Base-by-base conservation (phyloP, 2,329 filamentous ascomycete genomes). In the Penicillium sp. region DNA sequence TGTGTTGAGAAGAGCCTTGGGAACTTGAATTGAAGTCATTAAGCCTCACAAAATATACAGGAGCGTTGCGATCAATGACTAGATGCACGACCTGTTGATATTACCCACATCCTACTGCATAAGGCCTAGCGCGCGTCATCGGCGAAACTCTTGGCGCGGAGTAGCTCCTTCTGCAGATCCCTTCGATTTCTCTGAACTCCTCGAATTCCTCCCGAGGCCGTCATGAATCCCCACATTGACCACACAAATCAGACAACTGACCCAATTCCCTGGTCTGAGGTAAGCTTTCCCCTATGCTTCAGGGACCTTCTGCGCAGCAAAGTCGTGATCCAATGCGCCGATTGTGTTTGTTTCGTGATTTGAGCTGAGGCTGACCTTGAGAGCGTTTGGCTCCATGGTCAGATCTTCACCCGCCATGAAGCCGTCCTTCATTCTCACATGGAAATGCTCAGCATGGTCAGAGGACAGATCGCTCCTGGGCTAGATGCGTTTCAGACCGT, bases 341-440 rank as follows among this genome's bases (percentile, higher is more conserved):
- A 43, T 11, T 2, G 22, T 22, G 4, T 43, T n/a, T 29, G 9
- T 7, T 14, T n/a, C 4, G 5, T 21, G 7, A 13, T 4, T 24
- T 24, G 22, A 44, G 7, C 31, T 45, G 27, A 6, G 16, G 27
- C 47, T 54, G 42, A 54, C 40, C 24, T 22, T 11, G 11, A 36
- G 13, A 11, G 29, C 22, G 11, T 34, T 9, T 31, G 8, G 40
- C 36, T 49, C 10, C 16, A n/a, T 11, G 18, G 29, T 5, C 45
- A 77, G 75, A 61, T 77, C 21, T 75, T 75, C 52, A 60, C 67
- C 11, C 73, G 71, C 38, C 76, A 78, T 57, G 71, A 77, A n/a
- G 68, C 61, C 2, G 59, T 75, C 27, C 62, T 79, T 3, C 63
- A 67, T 32, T 72, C 69, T 3, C 77, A 79, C 55, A 52, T 76